Base-by-base conservation (phyloP, 805 yeast genomes). In the Priceomyces castillae region DNA sequence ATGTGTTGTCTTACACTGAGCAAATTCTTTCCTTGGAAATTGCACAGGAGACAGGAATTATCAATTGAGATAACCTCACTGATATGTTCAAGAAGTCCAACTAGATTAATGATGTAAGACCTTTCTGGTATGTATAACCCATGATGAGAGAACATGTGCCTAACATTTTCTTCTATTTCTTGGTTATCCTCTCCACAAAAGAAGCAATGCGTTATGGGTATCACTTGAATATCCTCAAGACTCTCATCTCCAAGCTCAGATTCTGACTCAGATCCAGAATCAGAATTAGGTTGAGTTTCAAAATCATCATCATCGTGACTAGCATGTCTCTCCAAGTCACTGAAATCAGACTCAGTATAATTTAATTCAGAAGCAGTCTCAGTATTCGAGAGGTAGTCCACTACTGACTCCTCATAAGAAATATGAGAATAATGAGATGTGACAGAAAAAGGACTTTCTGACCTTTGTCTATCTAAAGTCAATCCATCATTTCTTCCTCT, bases 131-230 rank as follows among this genome's bases (percentile, higher is more conserved):
- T 66, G 42, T 72, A 73, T 20, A 73, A 59, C 1, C 78, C 78
- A 51, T 73, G 78, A n/a, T 49, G 51, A 31, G 54, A 61, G 52
- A 58, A 67, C 78, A 73, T 73, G 50, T 73, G 78, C 39, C 55
- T 63, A 26, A 71, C 50, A 46, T 83, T 83, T 28, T 68, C 73
- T 52, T 82, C 86, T 14, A 81, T 57, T 22, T 77, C 80, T 11
- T 58, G 65, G 47, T 79, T 76, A 40, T 76, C 69, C 22, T 65
- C 53, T 22, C 82, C 84, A 63, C 87, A 81, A 51, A 69, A 81
- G 36, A 81, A 72, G 53, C 87, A 82, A 34, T 70, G 67, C 0
- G 76, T 71, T 30, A 67, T 57, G 12, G 84, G 78, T 15, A 78
- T 71, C 10, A 74, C 74, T 12, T 56, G 58, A 2, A 52, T 50